Conservation (phyloP, 2,329 filamentous ascomycete species). For the Nigrospora sphaerica region DNA sequence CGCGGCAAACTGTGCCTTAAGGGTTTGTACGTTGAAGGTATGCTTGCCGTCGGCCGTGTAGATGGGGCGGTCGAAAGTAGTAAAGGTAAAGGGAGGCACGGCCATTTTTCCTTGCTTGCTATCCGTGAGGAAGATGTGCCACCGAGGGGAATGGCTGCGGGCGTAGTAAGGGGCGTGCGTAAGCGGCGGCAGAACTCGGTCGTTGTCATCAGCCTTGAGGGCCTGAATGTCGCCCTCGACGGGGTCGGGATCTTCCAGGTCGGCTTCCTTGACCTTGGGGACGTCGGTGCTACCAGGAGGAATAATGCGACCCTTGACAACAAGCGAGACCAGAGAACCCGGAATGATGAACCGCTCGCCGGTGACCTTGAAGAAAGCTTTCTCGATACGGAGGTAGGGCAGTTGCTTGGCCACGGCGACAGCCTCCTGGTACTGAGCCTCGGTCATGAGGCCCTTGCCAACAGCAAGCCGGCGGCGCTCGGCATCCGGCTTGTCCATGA, state of each 20-base stretch:
- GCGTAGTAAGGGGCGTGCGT: slow-evolving; percentile 86
- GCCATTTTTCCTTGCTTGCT: slow-evolving; percentile 93
- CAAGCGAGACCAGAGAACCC: slow-evolving; percentile 84
- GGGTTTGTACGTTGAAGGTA: slow-evolving; percentile 89
- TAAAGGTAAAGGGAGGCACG: slow-evolving; percentile 93
- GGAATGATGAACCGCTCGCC: slow-evolving; percentile 92
- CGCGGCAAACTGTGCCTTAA: slow-evolving; percentile 95
- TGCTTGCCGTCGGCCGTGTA: slow-evolving; percentile 75
- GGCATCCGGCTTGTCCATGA: slow-evolving; percentile 76
- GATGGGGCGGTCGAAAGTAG: slow-evolving; percentile 82
- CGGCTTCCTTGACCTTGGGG: slow-evolving; percentile 66
- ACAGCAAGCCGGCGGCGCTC: slow-evolving; percentile 67
- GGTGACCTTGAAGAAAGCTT: slow-evolving; percentile 96
- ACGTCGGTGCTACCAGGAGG: slow-evolving; percentile 75
- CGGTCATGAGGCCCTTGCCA: slow-evolving; percentile 62
- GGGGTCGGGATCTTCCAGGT: slow-evolving; percentile 86
- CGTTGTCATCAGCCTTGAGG: slow-evolving; percentile 51
- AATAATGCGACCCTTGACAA: slow-evolving; percentile 90
- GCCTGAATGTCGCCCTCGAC: slow-evolving; percentile 83
- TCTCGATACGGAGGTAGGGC: slow-evolving; percentile 76
- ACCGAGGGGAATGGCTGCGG: slow-evolving; percentile 81
- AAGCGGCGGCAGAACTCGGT: slow-evolving; percentile 71
- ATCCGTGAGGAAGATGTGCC: slow-evolving; percentile 93
- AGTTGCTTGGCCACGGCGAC: slow-evolving; percentile 76
- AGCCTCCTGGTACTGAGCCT: slow-evolving; percentile 69